Conservation (phyloP, 2,329 filamentous ascomycete species). For the Clarireedia sp. region DNA sequence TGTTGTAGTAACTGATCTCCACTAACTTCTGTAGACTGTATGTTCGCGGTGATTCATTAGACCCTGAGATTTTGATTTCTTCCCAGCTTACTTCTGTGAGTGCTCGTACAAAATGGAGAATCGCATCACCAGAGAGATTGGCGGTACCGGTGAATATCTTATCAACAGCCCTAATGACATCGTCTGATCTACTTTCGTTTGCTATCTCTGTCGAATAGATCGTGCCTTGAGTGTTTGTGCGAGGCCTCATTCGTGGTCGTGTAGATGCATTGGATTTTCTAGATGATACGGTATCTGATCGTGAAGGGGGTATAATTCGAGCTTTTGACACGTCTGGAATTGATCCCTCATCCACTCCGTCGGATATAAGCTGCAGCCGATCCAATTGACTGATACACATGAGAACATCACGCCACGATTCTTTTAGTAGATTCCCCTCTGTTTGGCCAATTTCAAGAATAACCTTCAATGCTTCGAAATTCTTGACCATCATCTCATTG, state of each 20-base stretch:
- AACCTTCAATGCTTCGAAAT: conserved; percentile 87
- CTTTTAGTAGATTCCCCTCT: conserved; percentile 81
- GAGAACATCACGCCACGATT: conserved; percentile 92
- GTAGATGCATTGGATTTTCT: conserved; percentile 57
- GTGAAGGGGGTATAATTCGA: conserved; percentile 53
- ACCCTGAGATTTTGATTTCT: conserved; percentile 94
- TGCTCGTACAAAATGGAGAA: conserved; percentile 88
- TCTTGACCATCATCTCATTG: conserved; percentile 91
- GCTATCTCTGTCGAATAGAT: conserved; percentile 70
- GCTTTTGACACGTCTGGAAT: conserved; percentile 88
- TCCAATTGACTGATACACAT: conserved; percentile 95
- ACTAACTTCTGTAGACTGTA: conserved; percentile 98
- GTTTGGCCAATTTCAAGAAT: conserved; percentile 86
- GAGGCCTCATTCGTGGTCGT: conserved; percentile 40
- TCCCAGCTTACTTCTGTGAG: conserved; percentile 97
- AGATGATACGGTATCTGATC: conserved; percentile 45
- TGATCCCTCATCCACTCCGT: conserved; percentile 85
- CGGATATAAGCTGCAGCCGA: conserved; percentile 86
- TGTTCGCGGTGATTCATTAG: conserved; percentile 89
- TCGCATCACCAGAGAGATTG: conserved; percentile 85
- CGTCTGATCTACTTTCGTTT: conserved; percentile 83
- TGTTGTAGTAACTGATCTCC: conserved; percentile 99
- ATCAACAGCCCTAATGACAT: conserved; percentile 88
- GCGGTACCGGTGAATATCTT: conserved; percentile 96
- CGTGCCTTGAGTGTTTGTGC: conserved; percentile 39